phyloP scores from a whole-genome alignment of 306 rosid species.

The Cucurbita argyrosperma region DNA sequence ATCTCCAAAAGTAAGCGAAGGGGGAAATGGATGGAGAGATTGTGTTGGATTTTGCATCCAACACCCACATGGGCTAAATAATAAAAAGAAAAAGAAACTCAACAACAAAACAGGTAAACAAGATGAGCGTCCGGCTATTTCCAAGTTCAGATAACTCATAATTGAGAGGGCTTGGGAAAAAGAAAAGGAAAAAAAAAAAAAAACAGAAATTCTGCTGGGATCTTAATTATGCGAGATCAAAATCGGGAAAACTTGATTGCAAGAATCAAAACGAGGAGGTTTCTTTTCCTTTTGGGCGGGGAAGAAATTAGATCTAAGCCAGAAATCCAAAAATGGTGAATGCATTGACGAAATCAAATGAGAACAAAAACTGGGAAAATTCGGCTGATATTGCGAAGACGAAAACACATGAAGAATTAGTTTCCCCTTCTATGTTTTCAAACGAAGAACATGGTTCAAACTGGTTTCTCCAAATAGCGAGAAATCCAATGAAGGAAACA shows the following conservation, averaged over 20 bases:
- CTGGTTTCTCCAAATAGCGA: not conserved
- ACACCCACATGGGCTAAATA: not conserved
- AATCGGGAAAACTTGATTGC: not conserved
- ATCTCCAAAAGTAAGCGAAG: not conserved
- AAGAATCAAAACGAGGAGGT: not conserved
- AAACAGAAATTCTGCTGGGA: not conserved
- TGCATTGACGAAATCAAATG: not conserved
- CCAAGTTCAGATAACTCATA: constrained; percentile 5
- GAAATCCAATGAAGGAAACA: not conserved
- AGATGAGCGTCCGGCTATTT: not conserved
- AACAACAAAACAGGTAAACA: not conserved
- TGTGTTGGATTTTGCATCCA: not conserved
- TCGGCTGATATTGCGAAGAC: not conserved
- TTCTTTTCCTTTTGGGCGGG: not conserved
- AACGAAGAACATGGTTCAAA: not conserved
- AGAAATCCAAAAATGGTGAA: not conserved
- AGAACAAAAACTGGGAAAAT: not conserved
- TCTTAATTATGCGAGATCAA: not conserved
- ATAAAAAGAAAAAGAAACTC: not conserved
- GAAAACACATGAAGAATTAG: not conserved
- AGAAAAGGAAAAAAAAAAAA: too few relatives aligned
- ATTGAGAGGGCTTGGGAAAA: not conserved
- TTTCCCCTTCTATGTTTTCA: not conserved
- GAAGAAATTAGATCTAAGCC: not conserved
- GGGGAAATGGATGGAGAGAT: not conserved